Conservation (phyloP, 306 rosid species). For the Prunus mongolica region DNA sequence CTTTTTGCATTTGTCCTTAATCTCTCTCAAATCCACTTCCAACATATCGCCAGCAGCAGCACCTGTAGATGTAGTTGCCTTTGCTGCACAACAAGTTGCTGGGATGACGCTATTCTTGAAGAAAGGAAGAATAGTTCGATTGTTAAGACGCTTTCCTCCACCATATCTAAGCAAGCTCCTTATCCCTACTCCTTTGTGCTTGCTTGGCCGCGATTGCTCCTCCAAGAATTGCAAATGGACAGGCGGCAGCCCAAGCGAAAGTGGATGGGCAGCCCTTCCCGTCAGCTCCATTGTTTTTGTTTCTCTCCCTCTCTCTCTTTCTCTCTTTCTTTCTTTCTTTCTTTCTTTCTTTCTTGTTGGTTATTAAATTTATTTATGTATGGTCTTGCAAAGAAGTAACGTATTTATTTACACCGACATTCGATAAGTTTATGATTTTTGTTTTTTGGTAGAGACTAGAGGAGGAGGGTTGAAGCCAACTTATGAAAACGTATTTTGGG, state of each 20-base stretch:
- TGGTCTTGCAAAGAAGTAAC: neutral
- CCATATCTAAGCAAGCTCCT: neutral
- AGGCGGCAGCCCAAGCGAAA: neutral
- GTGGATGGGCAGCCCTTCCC: slow-evolving; percentile 24
- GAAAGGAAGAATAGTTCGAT: too few relatives aligned
- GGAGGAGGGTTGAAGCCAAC: too few relatives aligned
- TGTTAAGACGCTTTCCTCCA: neutral
- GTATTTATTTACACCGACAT: too few relatives aligned
- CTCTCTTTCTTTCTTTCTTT: neutral
- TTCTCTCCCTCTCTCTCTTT: neutral
- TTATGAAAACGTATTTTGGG: too few relatives aligned
- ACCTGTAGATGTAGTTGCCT: slow-evolving; percentile 16
- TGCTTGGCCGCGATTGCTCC: neutral
- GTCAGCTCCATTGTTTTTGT: slow-evolving; percentile 8
- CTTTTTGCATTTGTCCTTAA: slow-evolving; percentile 47
- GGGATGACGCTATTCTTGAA: too few relatives aligned
- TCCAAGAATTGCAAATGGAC: neutral
- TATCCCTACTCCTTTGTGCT: neutral
- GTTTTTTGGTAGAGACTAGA: too few relatives aligned
- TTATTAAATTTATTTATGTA: neutral
- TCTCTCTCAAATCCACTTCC: slow-evolving; percentile 39
- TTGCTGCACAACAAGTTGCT: too few relatives aligned
- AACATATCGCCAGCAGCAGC: slow-evolving; percentile 15
- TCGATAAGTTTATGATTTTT: too few relatives aligned
- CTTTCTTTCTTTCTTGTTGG: neutral